Percentiles rank a stretch among this genome's conserved stretches.
These are phyloP conservation scores for Candida boleticola DNA, from an alignment of 805 yeast species.

Conservation along the genomic window DNA sequence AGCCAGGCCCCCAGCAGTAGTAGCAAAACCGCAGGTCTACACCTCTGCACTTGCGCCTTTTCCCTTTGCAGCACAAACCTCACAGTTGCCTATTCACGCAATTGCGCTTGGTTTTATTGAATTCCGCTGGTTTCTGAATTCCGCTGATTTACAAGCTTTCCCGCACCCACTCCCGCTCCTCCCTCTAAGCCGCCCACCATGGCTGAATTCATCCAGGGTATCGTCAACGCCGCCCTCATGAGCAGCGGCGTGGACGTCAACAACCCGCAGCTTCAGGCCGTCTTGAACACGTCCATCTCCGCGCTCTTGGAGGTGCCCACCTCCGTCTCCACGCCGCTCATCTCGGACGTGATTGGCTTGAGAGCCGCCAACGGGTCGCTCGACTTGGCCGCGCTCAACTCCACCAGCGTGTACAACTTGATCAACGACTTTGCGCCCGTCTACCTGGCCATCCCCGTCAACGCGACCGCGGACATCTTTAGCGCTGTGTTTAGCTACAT, in stretches of 20 bases:
- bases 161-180: too few relatives aligned
- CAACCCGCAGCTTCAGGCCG: slow-evolving; percentile 42
- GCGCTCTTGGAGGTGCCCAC: neutral
- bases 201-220: neutral
- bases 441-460: neutral
- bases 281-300: neutral
- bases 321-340: neutral
- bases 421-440: neutral
- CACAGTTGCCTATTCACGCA: too few relatives aligned
- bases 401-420: neutral
- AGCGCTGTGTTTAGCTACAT: neutral
- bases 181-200: too few relatives aligned
- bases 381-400: neutral
- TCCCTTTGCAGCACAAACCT: too few relatives aligned
- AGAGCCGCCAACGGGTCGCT: neutral
- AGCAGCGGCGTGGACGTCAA: neutral
- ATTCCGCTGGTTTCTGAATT: too few relatives aligned
- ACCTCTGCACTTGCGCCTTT: too few relatives aligned
- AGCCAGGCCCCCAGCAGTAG: too few relatives aligned
- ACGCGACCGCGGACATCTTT: neutral
- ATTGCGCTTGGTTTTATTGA: too few relatives aligned
- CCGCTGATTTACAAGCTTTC: too few relatives aligned
- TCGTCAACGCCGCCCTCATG: neutral
- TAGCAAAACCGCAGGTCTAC: too few relatives aligned
- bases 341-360: neutral